These are phyloP conservation scores for Mercurialis annua DNA, from an alignment of 345 rosid species.

Conservation along the genomic window DNA sequence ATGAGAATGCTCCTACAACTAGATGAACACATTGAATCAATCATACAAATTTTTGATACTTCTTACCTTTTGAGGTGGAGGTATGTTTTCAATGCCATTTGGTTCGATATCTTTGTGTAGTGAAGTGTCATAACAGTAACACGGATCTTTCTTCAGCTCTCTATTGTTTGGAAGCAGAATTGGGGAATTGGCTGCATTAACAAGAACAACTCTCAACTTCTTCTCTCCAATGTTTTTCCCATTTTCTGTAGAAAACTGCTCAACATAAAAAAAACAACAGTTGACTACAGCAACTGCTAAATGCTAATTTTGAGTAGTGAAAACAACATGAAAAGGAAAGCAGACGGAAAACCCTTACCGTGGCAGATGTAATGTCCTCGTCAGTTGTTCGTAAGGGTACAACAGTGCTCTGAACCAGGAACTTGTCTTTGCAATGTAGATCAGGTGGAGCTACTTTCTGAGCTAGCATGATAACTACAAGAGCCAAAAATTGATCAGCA, in stretches of 20 bases:
- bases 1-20: not conserved
- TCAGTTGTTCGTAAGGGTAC: constrained; percentile 43
- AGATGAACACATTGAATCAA: not conserved
- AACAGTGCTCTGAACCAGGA: constrained; percentile 45
- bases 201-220: constrained; percentile 47
- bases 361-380: constrained; percentile 40
- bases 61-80: constrained; percentile 38
- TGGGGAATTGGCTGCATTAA: constrained; percentile 34
- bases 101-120: constrained; percentile 14
- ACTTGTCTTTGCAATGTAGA: constrained; percentile 59
- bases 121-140: constrained; percentile 20
- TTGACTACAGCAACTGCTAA: not conserved
- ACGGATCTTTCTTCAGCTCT: constrained; percentile 34
- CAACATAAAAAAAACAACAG: constrained; percentile 3
- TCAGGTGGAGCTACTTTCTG: constrained; percentile 45
- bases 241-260: constrained; percentile 43
- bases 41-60: not conserved
- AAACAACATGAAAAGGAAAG: not conserved
- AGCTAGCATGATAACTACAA: constrained; percentile 54
- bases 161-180: constrained; percentile 34
- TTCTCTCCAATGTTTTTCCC: constrained; percentile 42
- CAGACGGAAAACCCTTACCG: constrained; percentile 23
- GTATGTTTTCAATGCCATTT: constrained; percentile 43
- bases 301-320: not conserved
- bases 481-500: constrained; percentile 4